Evolutionary conservation across 2,329 filamentous ascomycete species (phyloP), one percentile per base, ranked within the genome.

Genomic region (Trichoderma oligosporum): DNA sequence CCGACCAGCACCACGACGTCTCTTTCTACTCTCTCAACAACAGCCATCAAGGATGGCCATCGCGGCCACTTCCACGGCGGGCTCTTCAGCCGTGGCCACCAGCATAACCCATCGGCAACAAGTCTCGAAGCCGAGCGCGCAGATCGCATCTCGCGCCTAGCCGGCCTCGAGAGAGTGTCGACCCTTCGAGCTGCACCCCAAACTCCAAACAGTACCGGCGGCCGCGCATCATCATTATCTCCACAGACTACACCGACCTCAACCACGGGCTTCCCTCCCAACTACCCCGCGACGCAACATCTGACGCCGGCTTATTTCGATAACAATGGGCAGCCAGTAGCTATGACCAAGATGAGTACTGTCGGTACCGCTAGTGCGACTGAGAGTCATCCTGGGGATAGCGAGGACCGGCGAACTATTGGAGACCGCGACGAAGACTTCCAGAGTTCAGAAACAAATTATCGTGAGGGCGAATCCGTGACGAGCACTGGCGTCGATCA

Each of bases 31-130:
- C 82, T 97, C 46, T 96, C 91, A 14, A 97, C 93, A 16, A 94
- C 91, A 11, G 93, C 93, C 51, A 96, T 96, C 79, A 96, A 97
- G 74, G 93, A 97, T 70, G 93, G 93, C 65, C 91, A 97, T 68
- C 89, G 91, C 60, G 93, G 93, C 62, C 85, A 91, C 68, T 80
- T 87, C 25, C 83, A 85, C 25, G 81, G 61, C 20, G 68, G 68
- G 7, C 65, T 73, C 58, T 78, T 81, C 57, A 78, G 78, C 61
- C 83, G 84, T 49, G 76, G 82, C 65, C 76, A 85, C 70, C 73
- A 84, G 66, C 78, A 84, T 67, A 78, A 82, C 65, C 76, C 81
- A 63, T 73, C 83, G 6, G 82, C 83, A 54, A 87, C 83, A 63
- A 93, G 87, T 66, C 85, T 94, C 60, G 92, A 96, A 67, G 91